Evolutionary conservation across 169 alveolate species (phyloP), one percentile per base, ranked within the genome.

Genomic region (Babesia ovata): DNA sequence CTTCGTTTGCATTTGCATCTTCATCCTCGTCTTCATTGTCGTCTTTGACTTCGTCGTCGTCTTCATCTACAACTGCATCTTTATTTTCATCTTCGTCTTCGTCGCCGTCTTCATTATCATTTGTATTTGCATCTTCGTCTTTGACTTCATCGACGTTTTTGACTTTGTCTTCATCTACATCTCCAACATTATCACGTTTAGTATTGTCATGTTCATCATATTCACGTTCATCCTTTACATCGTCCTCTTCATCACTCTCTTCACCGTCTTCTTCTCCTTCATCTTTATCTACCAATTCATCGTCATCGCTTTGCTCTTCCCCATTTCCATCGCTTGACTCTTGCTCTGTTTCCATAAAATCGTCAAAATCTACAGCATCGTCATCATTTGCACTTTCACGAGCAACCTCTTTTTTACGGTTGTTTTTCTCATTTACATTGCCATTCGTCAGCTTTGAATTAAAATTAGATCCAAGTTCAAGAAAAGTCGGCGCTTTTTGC

Each of bases 171-270:
- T 60, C 63, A 14, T 33, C 75, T 46, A 16, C 81, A 24, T 2
- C 19, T 36, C 4, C 8, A 29, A 50, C 46, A 22, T 29, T 33
- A 8, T 24, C n/a, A n/a, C 28, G n/a, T 11, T 59, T 44, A 17
- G 48, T 84, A 46, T 75, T 74, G 44, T 54, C 59, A 28, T 42
- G 72, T 46, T 50, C 75, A 13, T 63, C 60, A 46, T 63, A 2
- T 21, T 33, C 57, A 16, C 26, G 39, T 13, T 10, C 33, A 1
- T 62, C 58, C 0, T 36, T 13, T 17, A 8, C 12, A 4, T 24
- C 70, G 1, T 42, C 28, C n/a, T 1, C 4, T 29, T 36, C 22
- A 12, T 0, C 14, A 3, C 9, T 17, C 2, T 57, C 48, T 6
- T 57, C 50, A 11, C 7, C 48, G 4, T 29, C 70, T 10, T 60